A percentile compares a stretch with the other conserved stretches of the same genome.
Evolutionary conservation across 345 rosid species (phyloP).

Genomic region (Populus euphratica): DNA sequence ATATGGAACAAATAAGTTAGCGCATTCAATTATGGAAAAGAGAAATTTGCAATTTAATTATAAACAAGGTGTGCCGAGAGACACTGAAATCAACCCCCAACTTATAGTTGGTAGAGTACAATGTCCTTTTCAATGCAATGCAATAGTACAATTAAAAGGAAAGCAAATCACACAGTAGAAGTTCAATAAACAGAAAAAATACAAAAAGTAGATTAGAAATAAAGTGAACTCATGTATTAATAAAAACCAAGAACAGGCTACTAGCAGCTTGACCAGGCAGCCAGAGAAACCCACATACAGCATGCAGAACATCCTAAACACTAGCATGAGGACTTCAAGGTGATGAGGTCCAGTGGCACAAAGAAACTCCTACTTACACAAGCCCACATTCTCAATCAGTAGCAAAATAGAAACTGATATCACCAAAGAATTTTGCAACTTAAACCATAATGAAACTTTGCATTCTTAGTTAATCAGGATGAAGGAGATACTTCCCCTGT

Average conservation of each 20-base stretch:
- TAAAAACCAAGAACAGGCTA: neutral
- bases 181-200: neutral
- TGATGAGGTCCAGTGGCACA: neutral
- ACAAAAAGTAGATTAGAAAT: neutral
- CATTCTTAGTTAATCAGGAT: neutral
- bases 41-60: slow-evolving; percentile 4
- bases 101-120: no score
- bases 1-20: slow-evolving; percentile 22
- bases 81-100: no score
- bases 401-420: no score
- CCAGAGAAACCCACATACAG: neutral
- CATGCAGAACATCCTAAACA: neutral
- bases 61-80: neutral
- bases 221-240: neutral
- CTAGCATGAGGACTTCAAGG: neutral
- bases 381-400: no score
- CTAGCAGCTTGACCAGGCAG: neutral
- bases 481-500: neutral
- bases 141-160: slow-evolving; percentile 2
- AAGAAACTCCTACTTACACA: neutral
- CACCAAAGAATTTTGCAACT: neutral
- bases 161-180: neutral
- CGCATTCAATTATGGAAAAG: slow-evolving; percentile 3
- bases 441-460: neutral
- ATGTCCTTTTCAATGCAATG: no score